phyloP scores from a whole-genome alignment of 2,329 filamentous ascomycete species.

The Metarhizium rileyi region DNA sequence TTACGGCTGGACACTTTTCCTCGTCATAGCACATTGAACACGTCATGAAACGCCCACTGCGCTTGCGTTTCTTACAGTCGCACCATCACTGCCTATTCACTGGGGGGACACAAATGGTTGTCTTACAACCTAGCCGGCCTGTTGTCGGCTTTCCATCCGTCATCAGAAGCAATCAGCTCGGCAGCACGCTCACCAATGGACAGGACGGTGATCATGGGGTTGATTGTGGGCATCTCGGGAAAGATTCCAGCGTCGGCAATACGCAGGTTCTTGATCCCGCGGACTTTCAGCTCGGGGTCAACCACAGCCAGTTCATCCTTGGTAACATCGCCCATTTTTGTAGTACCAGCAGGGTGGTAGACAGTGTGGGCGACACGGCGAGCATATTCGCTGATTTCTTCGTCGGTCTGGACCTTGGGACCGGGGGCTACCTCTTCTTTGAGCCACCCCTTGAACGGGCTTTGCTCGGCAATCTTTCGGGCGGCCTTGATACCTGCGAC shows the following conservation, averaged over 20 bases:
- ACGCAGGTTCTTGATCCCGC: conserved; percentile 61
- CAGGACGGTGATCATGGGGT: conserved; percentile 85
- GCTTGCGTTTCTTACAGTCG: not conserved
- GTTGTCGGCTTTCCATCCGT: conserved; percentile 36
- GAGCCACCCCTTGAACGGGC: conserved; percentile 74
- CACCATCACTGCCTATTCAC: not conserved
- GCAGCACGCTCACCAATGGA: conserved; percentile 75
- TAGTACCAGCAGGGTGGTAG: conserved; percentile 82
- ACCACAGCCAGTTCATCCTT: conserved; percentile 68
- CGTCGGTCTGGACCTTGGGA: conserved; percentile 62
- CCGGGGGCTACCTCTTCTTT: conserved; percentile 75
- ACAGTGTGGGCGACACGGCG: conserved; percentile 76
- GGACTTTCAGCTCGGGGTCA: conserved; percentile 62
- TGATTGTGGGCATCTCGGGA: conserved; percentile 77
- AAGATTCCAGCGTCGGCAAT: conserved; percentile 85
- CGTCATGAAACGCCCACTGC: not conserved
- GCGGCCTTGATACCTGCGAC: conserved; percentile 69
- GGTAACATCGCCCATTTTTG: conserved; percentile 72
- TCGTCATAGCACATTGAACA: not conserved
- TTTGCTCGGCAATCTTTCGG: conserved; percentile 64
- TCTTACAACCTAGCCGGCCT: conserved; percentile 22
- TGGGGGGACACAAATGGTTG: not conserved
- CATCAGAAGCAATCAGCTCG: conserved; percentile 65
- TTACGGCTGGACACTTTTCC: not conserved
- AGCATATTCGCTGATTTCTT: conserved; percentile 73